Evolutionary conservation across 805 yeast species (phyloP), one percentile per base, ranked within the genome.

Genomic region (Brettanomyces nanus): DNA sequence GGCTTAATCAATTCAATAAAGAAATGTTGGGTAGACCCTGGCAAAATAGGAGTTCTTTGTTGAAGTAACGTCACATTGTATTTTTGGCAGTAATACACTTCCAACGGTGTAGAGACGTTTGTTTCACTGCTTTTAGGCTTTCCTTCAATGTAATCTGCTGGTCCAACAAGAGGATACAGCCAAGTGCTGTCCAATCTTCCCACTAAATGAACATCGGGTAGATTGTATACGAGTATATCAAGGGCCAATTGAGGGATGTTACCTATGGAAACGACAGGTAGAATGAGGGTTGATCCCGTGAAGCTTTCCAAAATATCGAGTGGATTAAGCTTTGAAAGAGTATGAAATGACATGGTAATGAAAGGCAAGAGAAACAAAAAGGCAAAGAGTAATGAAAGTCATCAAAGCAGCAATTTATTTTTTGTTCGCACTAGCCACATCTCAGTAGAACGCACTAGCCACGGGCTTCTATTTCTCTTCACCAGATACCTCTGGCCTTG

Each of bases 241-340:
- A 73, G 58, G 0, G 89, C 61, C 35, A 90, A 62, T 56, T 92
- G 98, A 0, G 97, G 94, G 3, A 87, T 81, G 51, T 90, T 92
- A 6, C 95, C 97, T 5, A 85, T 71, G 3, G 96, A 77, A 0
- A 92, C 82, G 0, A 87, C 61, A 0, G 97, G 97, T 1, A 92
- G 30, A 1, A 90, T 53, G n/a, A 82, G 60, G 1, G 67, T 68
- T 1, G 73, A 58, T 31, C 58, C 60, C 4, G 47, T 35, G 2
- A 62, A 32, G 6, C 36, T 34, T 32, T 43, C 42, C 7, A 55
- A 39, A 4, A 42, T 45, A 3, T 44, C 13, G 13, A 20, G 14
- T 15, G 59, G 59, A 20, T 53, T 41, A 6, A 42, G 19, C 4
- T 38, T 42, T 3, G 43, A 45, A 4, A 46, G 29, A 6, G 52